A percentile compares a stretch with the other conserved stretches of the same genome.
Evolutionary conservation across 352 stramenopile species (phyloP).

Genomic region (Globisporangium uncinulatum): DNA sequence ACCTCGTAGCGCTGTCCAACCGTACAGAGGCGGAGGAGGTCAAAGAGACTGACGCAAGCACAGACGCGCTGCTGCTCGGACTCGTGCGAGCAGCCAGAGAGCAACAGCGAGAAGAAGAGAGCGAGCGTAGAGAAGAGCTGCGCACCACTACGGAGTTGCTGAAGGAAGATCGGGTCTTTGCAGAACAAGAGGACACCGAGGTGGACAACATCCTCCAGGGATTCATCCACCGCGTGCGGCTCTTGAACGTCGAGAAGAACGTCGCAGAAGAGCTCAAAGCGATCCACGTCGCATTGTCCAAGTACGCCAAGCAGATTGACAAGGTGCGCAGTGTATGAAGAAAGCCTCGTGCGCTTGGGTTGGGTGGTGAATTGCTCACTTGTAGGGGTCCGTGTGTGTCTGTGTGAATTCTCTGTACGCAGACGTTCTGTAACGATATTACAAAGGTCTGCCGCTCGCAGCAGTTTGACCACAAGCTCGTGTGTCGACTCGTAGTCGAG

Average conservation of each 20-base stretch:
- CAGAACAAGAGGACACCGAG: constrained; percentile 52
- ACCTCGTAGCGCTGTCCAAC: neutral
- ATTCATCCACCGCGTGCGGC: constrained; percentile 55
- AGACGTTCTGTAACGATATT: constrained; percentile 63
- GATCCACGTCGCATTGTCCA: constrained; percentile 66
- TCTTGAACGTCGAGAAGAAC: constrained; percentile 71
- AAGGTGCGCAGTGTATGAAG: constrained; percentile 32
- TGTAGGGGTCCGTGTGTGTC: too few species aligned
- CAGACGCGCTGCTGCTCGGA: constrained; percentile 4
- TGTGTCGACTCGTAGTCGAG: constrained; percentile 61
- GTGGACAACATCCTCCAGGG: constrained; percentile 60
- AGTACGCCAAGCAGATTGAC: constrained; percentile 78
- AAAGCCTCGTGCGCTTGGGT: neutral
- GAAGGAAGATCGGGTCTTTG: constrained; percentile 2
- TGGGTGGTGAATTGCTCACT: neutral
- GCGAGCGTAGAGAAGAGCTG: neutral
- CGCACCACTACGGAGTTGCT: neutral
- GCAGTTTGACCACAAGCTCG: constrained; percentile 54
- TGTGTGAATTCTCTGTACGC: too few species aligned
- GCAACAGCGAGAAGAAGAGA: constrained; percentile 3
- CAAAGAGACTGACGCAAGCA: neutral
- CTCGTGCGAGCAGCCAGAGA: neutral
- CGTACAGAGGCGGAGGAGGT: constrained; percentile 1
- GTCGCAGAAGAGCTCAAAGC: constrained; percentile 58
- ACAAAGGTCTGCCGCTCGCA: constrained; percentile 56